Base-by-base conservation (phyloP, 768 basidiomycete genomes). In the Pleurotus cornucopiae region DNA sequence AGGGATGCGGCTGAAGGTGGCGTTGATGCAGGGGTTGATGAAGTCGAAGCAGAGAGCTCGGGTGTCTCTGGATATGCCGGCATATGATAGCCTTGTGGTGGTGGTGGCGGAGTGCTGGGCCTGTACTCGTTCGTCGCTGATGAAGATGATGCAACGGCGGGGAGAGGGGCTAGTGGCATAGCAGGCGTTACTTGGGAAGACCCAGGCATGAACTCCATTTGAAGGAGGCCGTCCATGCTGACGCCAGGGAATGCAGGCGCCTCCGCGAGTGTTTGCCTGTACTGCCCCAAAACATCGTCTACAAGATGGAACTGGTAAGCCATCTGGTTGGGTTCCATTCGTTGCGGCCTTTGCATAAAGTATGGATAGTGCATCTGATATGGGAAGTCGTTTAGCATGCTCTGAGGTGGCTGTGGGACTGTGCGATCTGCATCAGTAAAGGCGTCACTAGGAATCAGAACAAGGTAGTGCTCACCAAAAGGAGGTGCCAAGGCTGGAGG, bases 21-120 rank as follows among this genome's bases (percentile, higher is more conserved):
- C 21, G 56, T 38, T 16, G 59, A 56, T n/a, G 55, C 26, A 2
- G 59, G 56, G 14, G 58, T 37, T 39, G 59, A 39, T 9, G 55
- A 45, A n/a, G 58, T 26, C 9, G 58, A 55, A 18, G 49, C 45
- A 48, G 59, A 54, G 26, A 57, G 49, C 20, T 45, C 44, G 4
- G 51, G 51, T 1, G 51, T 53, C 13, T 14, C 51, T 16, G 51
- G 51, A 20, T 43, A 53, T 18, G 34, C n/a, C 5, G 14, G 39
- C 23, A 34, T 16, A 7, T 26, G n/a, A 20, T 25, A 34, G 26
- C 26, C 23, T 21, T 23, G 37, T 18, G n/a, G 51, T 12, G 30
- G 51, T 5, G 25, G 5, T 12, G 51, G 39, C 5, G 51, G 48
- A 9, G 48, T 49, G 11, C 7, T 37, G 5, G 48, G 51, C 7